Base-by-base conservation (phyloP, 495 filamentous ascomycete species). In the Aspergillus cristatus region DNA sequence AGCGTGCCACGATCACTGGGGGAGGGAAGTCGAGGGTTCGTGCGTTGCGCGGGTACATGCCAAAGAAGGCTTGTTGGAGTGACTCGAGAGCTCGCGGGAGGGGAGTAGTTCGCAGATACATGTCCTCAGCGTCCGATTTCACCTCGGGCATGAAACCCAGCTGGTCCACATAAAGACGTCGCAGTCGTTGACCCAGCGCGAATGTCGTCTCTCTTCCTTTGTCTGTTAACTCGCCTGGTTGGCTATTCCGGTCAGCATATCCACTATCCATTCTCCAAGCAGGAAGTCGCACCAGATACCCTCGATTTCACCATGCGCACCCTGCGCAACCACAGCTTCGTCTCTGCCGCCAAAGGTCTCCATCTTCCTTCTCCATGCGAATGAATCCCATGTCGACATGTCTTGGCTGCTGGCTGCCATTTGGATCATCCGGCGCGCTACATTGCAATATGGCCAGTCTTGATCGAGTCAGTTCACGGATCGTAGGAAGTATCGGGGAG, bases 401-500 rank as follows among this genome's bases (percentile, higher is more conserved):
- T 76, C 71, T 15, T 72, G 55, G 10, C 57, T 72, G 15, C 62
- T 73, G 28, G 88, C 65, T 8, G 88, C 76, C 51, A 80, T 74
- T 46, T 82, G 78, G 26, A 74, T 74, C 54, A 96, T 71, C 42
- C 75, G 78, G 24, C 71, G 70, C 13, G 85, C 88, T 29, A 79
- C 75, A 35, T 70, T 71, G 63, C 91, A 98, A 62, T 96, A 98
- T 7, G 91, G 84, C 91, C 91, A 98, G 58, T 84, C 76, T 81
- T 47, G 20, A 43, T 14, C 24, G 11, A 32, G 35, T 55, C 18
- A 60, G 57, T 48, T n/a, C 29, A 25, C 3, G 3, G 35, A 30
- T 5, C 11, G 26, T 15, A 18, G 22, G 11, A 29, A 29, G 22
- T n/a, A 18, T 14, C 12, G 33, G 12, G 15, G 28, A 40, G 44